These are phyloP conservation scores for Asterochloris sp. DNA, from an alignment of 139 green algal genomes.

Conservation along the genomic window DNA sequence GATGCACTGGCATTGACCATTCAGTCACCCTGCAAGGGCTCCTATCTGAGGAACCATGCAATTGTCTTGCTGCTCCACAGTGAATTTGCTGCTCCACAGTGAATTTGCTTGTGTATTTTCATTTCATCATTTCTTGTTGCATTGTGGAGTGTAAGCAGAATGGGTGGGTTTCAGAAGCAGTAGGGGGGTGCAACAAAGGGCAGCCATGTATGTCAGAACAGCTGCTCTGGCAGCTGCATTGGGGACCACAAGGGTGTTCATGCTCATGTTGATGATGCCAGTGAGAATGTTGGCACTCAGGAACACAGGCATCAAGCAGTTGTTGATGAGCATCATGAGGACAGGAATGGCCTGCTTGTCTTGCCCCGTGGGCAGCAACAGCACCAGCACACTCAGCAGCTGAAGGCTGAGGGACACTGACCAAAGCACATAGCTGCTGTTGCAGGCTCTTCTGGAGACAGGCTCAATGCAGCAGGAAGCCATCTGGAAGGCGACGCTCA, in stretches of 20 bases:
- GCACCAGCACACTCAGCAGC: slow-evolving; percentile 18
- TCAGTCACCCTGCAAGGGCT: slow-evolving; percentile 13
- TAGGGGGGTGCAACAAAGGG: not conserved
- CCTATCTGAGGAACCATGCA: too few species aligned
- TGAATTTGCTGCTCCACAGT: too few species aligned
- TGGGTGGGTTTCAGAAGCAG: too few species aligned
- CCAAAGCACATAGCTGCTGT: slow-evolving; percentile 78
- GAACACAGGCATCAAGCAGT: slow-evolving; percentile 65
- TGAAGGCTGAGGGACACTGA: slow-evolving; percentile 46
- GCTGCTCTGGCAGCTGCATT: not conserved
- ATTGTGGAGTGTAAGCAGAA: too few species aligned
- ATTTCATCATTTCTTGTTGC: too few species aligned
- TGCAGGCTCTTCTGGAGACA: slow-evolving; percentile 69
- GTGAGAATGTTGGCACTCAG: slow-evolving; percentile 79
- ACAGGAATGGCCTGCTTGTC: not conserved
- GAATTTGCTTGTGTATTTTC: too few species aligned
- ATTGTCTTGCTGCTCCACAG: too few species aligned
- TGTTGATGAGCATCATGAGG: not conserved
- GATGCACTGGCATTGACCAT: slow-evolving; percentile 25
- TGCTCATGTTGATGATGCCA: slow-evolving; percentile 47
- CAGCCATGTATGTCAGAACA: not conserved
- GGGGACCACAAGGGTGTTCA: slow-evolving; percentile 54
- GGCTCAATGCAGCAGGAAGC: slow-evolving; percentile 35
- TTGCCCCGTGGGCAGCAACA: slow-evolving; percentile 22
- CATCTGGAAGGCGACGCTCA: slow-evolving; percentile 21